Conservation (phyloP, 352 stramenopile genomes). For the Bremia lactucae region DNA sequence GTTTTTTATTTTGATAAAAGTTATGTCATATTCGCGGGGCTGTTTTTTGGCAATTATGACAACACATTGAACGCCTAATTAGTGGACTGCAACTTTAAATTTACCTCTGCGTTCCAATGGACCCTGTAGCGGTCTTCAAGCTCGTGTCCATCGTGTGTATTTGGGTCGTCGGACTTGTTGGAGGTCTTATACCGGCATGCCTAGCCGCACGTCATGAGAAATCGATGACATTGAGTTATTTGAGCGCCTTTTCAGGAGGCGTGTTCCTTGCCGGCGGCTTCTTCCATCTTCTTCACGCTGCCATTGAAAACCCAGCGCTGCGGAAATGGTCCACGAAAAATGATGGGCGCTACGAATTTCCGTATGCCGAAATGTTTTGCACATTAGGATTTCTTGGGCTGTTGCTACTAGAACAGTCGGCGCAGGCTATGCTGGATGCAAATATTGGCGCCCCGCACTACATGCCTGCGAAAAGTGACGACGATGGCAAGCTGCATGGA, state of each 20-base stretch:
- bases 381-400: constrained; percentile 59
- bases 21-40: too few relatives aligned
- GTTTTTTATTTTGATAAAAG: too few relatives aligned
- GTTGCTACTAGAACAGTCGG: constrained; percentile 54
- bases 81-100: too few relatives aligned
- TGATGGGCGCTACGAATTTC: constrained; percentile 53
- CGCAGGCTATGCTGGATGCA: constrained; percentile 30
- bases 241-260: constrained; percentile 64
- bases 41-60: too few relatives aligned
- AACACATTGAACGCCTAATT: too few relatives aligned
- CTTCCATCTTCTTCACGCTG: constrained; percentile 61
- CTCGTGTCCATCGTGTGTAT: constrained; percentile 64
- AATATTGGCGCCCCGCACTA: constrained; percentile 4
- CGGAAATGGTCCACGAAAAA: constrained; percentile 53
- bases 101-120: constrained; percentile 16
- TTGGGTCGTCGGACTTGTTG: constrained; percentile 54
- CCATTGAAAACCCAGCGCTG: constrained; percentile 59
- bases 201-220: constrained; percentile 29
- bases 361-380: constrained; percentile 74
- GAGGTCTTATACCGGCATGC: constrained; percentile 40
- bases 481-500: constrained; percentile 26
- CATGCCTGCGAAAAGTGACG: constrained; percentile 20
- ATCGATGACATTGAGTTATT: constrained; percentile 30
- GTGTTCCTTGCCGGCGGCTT: constrained; percentile 74
- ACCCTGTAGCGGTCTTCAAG: constrained; percentile 63